Percentiles rank a stretch among this genome's conserved stretches.
Evolutionary conservation across 371 early-diverging fungal species (phyloP).

Genomic region (Parasitella parasitica): DNA sequence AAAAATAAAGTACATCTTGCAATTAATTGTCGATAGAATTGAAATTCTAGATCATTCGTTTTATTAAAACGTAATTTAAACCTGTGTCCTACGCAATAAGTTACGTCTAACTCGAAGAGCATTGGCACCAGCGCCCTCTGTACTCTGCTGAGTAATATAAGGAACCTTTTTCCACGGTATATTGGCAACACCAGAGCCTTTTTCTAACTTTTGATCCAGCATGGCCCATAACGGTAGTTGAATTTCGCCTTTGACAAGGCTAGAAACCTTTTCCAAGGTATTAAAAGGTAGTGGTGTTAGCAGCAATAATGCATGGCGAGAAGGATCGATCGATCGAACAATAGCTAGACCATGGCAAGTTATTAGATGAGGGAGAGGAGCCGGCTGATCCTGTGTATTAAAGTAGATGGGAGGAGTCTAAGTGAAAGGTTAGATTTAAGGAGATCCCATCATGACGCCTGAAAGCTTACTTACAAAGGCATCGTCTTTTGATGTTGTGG

Average conservation of each 20-base stretch:
- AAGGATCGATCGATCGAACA: constrained; percentile 71
- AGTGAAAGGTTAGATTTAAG: not conserved
- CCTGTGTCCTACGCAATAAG: constrained; percentile 27
- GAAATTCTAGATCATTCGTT: too few relatives aligned
- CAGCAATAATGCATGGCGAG: constrained; percentile 56
- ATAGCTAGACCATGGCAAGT: constrained; percentile 74
- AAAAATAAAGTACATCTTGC: too few relatives aligned
- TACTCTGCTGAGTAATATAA: constrained; percentile 40
- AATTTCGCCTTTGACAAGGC: constrained; percentile 60
- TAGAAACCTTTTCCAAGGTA: constrained; percentile 54
- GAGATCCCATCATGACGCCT: too few relatives aligned
- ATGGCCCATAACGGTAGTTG: constrained; percentile 50
- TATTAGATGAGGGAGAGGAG: constrained; percentile 50
- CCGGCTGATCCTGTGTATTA: constrained; percentile 46
- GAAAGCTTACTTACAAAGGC: constrained; percentile 29
- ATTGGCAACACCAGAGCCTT: constrained; percentile 42
- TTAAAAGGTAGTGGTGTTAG: constrained; percentile 60
- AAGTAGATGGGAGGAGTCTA: constrained; percentile 54
- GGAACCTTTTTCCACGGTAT: constrained; percentile 53
- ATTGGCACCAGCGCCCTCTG: constrained; percentile 39
- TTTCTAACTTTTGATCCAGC: constrained; percentile 41
- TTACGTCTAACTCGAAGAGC: constrained; percentile 36
- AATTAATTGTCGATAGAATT: too few relatives aligned
- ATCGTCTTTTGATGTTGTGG: not conserved
- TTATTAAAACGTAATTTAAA: not conserved